These are phyloP conservation scores for Arthroderma sp. DNA, from an alignment of 2,329 filamentous ascomycete species.

Conservation along the genomic window DNA sequence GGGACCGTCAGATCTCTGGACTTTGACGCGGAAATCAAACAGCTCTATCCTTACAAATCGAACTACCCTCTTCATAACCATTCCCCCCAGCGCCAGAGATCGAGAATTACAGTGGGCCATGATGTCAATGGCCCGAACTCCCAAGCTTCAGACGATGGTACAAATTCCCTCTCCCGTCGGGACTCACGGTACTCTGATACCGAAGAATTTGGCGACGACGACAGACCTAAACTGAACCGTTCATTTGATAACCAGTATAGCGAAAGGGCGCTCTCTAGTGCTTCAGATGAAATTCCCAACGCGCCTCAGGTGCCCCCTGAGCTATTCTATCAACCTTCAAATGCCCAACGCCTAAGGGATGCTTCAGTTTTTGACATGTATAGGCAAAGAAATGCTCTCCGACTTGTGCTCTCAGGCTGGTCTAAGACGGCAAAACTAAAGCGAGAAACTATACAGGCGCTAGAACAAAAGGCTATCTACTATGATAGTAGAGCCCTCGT, in stretches of 20 bases:
- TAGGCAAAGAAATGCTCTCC: constrained; percentile 28
- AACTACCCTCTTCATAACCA: neutral
- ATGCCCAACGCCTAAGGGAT: constrained; percentile 41
- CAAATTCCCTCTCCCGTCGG: neutral
- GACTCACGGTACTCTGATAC: neutral
- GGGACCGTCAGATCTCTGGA: constrained; percentile 13
- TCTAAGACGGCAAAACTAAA: constrained; percentile 31
- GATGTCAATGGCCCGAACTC: neutral
- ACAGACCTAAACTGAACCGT: neutral
- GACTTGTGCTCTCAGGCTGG: constrained; percentile 38
- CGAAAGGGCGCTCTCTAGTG: neutral
- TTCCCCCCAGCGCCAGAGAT: neutral
- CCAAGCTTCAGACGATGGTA: neutral
- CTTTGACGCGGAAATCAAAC: neutral
- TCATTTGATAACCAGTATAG: neutral
- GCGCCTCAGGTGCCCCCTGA: constrained; percentile 21
- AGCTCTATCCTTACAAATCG: neutral
- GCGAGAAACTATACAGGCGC: constrained; percentile 24
- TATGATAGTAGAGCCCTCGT: constrained; percentile 43
- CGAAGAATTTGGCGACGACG: neutral
- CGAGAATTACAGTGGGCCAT: neutral
- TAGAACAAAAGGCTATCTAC: constrained; percentile 36
- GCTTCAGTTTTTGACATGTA: constrained; percentile 39
- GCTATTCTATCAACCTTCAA: constrained; percentile 38
- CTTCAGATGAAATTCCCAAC: constrained; percentile 2